Percentiles rank a stretch among this genome's conserved stretches.
Evolutionary conservation across 805 yeast genomes (phyloP).

Genomic region (Diddensiella transvaalensis): DNA sequence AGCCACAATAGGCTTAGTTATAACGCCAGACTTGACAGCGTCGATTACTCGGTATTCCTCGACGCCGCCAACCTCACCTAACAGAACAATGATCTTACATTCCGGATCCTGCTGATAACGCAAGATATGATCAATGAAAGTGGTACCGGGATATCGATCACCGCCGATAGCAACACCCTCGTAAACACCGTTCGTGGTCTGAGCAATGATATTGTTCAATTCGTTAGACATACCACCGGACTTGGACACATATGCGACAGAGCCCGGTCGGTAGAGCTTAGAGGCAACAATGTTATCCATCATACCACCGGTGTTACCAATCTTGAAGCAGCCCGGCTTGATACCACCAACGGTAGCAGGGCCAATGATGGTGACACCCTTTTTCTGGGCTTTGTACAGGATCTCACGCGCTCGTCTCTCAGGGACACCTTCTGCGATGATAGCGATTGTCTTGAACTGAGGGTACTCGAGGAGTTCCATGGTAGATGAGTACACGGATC

Average conservation of each 20-base stretch:
- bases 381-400: conserved; percentile 40
- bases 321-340: conserved; percentile 48
- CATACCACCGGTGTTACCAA: conserved; percentile 49
- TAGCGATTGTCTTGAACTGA: conserved; percentile 44
- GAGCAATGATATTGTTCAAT: conserved; percentile 44
- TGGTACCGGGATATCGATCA: conserved; percentile 71
- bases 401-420: conserved; percentile 49
- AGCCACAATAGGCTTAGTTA: conserved; percentile 67
- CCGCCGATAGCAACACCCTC: conserved; percentile 70
- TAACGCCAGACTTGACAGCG: conserved; percentile 59
- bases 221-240: conserved; percentile 49
- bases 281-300: conserved; percentile 48
- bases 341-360: conserved; percentile 49
- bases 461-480: conserved; percentile 46
- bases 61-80: conserved; percentile 71
- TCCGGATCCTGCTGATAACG: conserved; percentile 61
- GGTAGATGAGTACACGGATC: conserved; percentile 45
- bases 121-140: conserved; percentile 64
- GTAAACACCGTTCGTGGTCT: conserved; percentile 45
- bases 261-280: conserved; percentile 46
- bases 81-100: conserved; percentile 61
- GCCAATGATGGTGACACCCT: conserved; percentile 45
- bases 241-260: conserved; percentile 47
- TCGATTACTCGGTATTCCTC: conserved; percentile 70
- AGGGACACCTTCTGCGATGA: conserved; percentile 48